Percentiles rank a stretch among this genome's conserved stretches.
Conservation (phyloP, 73 alveolate species). For the Urostyla sp. region DNA sequence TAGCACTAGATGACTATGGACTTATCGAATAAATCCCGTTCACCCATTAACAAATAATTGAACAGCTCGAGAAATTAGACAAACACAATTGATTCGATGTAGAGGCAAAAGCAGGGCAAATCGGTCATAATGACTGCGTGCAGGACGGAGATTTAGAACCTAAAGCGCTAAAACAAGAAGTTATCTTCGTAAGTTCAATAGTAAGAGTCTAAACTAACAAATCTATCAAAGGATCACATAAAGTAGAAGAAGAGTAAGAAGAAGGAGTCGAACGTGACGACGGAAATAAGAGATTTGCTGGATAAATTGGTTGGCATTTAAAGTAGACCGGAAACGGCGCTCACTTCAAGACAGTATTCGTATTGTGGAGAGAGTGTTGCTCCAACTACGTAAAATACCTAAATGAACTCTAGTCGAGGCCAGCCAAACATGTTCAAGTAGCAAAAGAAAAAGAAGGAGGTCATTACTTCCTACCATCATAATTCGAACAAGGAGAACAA, state of each 20-base stretch:
- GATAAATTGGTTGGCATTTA: slow-evolving; percentile 6
- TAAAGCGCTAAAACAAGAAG: slow-evolving; percentile 24
- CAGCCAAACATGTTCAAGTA: not conserved
- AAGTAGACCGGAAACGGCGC: not conserved
- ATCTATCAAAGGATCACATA: not conserved
- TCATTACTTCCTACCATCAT: not conserved
- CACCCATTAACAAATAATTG: not conserved
- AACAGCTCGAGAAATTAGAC: not conserved
- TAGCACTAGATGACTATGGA: not conserved
- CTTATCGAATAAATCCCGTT: slow-evolving; percentile 2
- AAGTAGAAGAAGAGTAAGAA: slow-evolving; percentile 6
- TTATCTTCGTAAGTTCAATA: not conserved
- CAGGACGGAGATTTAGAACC: slow-evolving; percentile 28
- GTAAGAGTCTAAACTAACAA: not conserved
- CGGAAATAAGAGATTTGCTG: slow-evolving; percentile 17
- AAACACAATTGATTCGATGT: not conserved
- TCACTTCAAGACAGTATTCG: slow-evolving; percentile 8
- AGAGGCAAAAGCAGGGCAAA: not conserved
- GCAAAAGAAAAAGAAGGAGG: not conserved
- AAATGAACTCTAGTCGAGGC: not conserved
- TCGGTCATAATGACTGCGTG: slow-evolving; percentile 4
- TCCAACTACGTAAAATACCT: not conserved
- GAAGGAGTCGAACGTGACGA: not conserved
- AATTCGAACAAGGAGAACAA: not conserved
- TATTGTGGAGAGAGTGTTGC: not conserved